A percentile compares a stretch with the other conserved stretches of the same genome.
Conservation (phyloP, 1,284 basidiomycete species). For the Ustilago trichophora region DNA sequence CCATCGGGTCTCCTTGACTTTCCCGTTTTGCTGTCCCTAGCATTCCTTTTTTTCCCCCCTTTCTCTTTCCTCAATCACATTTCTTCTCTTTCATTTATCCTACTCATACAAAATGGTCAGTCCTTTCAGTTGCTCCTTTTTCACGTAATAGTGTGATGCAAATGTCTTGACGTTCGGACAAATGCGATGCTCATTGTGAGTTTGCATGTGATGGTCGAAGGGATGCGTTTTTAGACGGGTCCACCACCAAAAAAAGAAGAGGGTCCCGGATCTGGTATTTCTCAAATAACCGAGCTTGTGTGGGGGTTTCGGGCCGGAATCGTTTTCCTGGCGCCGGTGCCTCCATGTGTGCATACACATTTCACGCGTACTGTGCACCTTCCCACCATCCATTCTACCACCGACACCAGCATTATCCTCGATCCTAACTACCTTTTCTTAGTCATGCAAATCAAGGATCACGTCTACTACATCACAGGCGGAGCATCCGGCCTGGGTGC, state of each 20-base stretch:
- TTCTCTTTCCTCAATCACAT: not conserved
- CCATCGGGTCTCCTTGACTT: no score
- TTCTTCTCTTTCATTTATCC: not conserved
- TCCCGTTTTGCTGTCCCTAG: no score
- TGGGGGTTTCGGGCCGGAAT: not conserved
- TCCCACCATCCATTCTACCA: not conserved
- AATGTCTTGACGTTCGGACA: no score
- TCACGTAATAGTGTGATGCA: no score
- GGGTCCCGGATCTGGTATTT: not conserved
- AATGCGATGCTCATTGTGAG: no score
- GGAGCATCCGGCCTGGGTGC: constrained; percentile 63
- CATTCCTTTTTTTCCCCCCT: not conserved
- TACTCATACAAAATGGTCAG: constrained; percentile 10
- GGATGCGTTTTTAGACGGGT: no score
- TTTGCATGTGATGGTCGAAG: no score
- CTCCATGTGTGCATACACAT: not conserved
- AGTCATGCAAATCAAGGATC: constrained; percentile 60
- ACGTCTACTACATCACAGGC: constrained; percentile 59
- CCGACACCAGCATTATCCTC: no score
- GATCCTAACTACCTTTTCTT: no score
- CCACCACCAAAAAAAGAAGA: no score
- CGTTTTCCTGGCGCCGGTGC: not conserved
- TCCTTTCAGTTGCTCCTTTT: constrained; percentile 14
- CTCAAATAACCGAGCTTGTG: not conserved
- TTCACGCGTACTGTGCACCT: no score